These are phyloP conservation scores for Pycnococcus provasolii DNA, from an alignment of 139 green algal genomes.

Conservation along the genomic window DNA sequence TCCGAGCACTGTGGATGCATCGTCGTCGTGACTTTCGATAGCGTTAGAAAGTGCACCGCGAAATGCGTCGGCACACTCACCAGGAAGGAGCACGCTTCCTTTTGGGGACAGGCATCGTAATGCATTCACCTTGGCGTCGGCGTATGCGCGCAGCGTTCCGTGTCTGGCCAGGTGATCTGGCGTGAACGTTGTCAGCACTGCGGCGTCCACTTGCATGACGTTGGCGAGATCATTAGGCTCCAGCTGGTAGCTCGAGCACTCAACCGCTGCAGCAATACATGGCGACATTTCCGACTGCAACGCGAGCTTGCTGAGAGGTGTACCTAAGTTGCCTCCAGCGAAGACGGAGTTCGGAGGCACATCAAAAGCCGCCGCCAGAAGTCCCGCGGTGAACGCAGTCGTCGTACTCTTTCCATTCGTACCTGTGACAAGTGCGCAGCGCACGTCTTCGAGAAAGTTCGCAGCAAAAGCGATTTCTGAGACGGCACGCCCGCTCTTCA, in stretches of 20 bases:
- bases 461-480: constrained; percentile 40
- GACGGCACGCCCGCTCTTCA: constrained; percentile 27
- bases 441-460: constrained; percentile 14
- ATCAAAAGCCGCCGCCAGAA: constrained; percentile 1
- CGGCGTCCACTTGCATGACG: constrained; percentile 17
- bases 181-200: constrained; percentile 38
- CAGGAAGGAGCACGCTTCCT: neutral
- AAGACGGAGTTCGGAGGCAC: constrained; percentile 9
- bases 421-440: constrained; percentile 35
- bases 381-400: constrained; percentile 35
- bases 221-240: constrained; percentile 12
- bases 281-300: constrained; percentile 6
- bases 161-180: constrained; percentile 42
- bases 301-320: constrained; percentile 25
- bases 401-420: constrained; percentile 46
- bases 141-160: constrained; percentile 35
- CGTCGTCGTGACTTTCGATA: neutral
- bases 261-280: constrained; percentile 27
- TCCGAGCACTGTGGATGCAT: neutral
- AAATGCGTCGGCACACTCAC: neutral
- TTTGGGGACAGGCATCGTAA: constrained; percentile 29
- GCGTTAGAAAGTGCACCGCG: neutral
- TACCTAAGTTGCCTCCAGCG: constrained; percentile 36
- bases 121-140: constrained; percentile 25
- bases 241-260: constrained; percentile 43